Percentiles rank a stretch among this genome's conserved stretches.
These are phyloP conservation scores for Paralagenidium karlingii DNA, from an alignment of 352 stramenopile genomes.

Conservation along the genomic window DNA sequence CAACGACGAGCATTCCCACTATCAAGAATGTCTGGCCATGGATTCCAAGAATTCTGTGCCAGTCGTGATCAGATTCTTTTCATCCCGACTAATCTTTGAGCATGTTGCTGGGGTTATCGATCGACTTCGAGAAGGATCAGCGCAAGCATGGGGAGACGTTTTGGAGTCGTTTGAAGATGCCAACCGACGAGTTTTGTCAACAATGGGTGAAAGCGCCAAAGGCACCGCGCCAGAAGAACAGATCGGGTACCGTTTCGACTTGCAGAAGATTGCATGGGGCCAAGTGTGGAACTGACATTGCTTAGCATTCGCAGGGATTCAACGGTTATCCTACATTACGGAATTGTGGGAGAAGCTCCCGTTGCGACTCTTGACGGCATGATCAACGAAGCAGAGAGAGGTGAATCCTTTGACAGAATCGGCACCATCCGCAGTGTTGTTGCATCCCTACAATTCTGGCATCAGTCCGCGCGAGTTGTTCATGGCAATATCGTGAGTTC, in stretches of 20 bases:
- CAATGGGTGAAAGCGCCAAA: too few relatives aligned
- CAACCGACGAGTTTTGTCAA: constrained; percentile 29
- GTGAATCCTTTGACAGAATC: too few relatives aligned
- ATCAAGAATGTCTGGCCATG: constrained; percentile 36
- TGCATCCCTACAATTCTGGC: constrained; percentile 43
- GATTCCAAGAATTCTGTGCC: constrained; percentile 36
- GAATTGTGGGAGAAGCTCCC: constrained; percentile 37
- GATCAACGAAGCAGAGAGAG: constrained; percentile 13
- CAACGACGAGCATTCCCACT: constrained; percentile 20
- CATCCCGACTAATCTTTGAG: constrained; percentile 19
- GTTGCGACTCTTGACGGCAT: constrained; percentile 31
- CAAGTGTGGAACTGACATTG: too few relatives aligned
- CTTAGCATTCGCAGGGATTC: constrained; percentile 17
- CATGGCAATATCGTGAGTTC: constrained; percentile 57
- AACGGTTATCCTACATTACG: constrained; percentile 32
- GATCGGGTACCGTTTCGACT: constrained; percentile 18
- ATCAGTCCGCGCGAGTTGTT: constrained; percentile 26
- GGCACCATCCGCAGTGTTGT: constrained; percentile 25
- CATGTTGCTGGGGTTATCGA: too few relatives aligned
- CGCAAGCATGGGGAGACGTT: too few relatives aligned
- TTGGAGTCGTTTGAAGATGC: constrained; percentile 43
- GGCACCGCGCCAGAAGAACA: constrained; percentile 29
- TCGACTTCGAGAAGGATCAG: too few relatives aligned
- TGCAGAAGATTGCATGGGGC: constrained; percentile 1
- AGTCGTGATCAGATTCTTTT: constrained; percentile 54